Percentiles rank a stretch among this genome's conserved stretches.
Conservation (phyloP, 176 grass and related monocot species). For the Musa itinerans region DNA sequence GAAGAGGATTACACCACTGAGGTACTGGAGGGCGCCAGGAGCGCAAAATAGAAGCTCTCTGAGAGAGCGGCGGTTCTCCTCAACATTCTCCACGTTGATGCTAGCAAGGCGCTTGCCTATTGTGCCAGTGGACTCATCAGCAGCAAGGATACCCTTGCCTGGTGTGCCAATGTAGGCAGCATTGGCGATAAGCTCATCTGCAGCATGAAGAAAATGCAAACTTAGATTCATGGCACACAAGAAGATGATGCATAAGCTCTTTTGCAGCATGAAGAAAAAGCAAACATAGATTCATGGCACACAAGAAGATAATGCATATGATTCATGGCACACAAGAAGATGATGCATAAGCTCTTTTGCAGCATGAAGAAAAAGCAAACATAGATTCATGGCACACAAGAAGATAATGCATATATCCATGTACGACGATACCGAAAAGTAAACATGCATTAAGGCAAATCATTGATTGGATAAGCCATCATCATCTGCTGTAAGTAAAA, state of each 20-base stretch:
- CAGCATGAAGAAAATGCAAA: background rate
- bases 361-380: background rate
- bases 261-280: background rate
- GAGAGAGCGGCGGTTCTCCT: slow-evolving; percentile 17
- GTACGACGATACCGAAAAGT: no score
- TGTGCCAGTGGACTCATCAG: slow-evolving; percentile 17
- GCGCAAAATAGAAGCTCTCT: slow-evolving; percentile 13
- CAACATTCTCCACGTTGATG: slow-evolving; percentile 21
- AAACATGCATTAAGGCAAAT: no score
- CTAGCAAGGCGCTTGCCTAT: slow-evolving; percentile 20
- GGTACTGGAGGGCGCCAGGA: slow-evolving; percentile 12
- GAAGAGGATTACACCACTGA: slow-evolving; percentile 22
- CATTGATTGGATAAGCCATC: no score
- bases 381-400: background rate
- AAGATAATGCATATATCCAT: no score
- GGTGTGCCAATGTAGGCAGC: slow-evolving; percentile 18
- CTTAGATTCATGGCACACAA: background rate
- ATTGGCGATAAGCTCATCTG: slow-evolving; percentile 20
- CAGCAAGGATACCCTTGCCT: slow-evolving; percentile 19
- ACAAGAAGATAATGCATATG: no score
- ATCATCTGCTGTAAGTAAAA: no score
- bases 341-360: slow-evolving; percentile 23
- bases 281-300: background rate
- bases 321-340: background rate
- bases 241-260: background rate